These are phyloP conservation scores for Discostella pseudostelligera DNA, from an alignment of 108 stramenopile genomes.

Conservation along the genomic window DNA sequence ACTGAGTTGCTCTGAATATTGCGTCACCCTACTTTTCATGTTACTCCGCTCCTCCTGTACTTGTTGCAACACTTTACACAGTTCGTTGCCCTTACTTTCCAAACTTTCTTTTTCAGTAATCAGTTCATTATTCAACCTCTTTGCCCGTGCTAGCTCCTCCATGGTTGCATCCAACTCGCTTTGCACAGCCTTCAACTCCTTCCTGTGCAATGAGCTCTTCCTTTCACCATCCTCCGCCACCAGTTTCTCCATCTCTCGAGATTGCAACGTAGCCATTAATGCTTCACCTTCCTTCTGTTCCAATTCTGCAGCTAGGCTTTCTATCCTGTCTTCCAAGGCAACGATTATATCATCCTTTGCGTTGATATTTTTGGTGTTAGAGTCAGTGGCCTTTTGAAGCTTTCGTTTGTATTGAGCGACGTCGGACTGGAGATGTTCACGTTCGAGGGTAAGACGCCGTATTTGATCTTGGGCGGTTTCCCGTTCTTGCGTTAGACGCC, in stretches of 20 bases:
- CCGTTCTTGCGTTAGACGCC: conserved; percentile 12
- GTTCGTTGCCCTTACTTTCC: conserved; percentile 12
- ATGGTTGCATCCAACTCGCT: conserved; percentile 7
- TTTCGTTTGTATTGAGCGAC: conserved; percentile 16
- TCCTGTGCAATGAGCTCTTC: not conserved
- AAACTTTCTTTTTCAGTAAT: conserved; percentile 1
- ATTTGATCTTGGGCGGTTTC: conserved; percentile 8
- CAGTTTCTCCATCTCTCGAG: conserved; percentile 5
- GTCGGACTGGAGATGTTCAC: conserved; percentile 20
- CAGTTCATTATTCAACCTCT: conserved; percentile 3
- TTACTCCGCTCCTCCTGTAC: conserved; percentile 12
- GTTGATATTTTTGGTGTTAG: not conserved
- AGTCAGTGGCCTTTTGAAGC: conserved; percentile 19
- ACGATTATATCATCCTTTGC: conserved; percentile 19
- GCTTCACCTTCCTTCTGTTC: not conserved
- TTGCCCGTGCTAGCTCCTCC: conserved; percentile 9
- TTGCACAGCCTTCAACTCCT: conserved; percentile 14
- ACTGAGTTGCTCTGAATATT: conserved; percentile 6
- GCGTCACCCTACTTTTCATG: conserved; percentile 7
- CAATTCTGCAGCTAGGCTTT: conserved; percentile 12
- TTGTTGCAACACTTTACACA: conserved; percentile 14
- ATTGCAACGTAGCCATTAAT: conserved; percentile 2
- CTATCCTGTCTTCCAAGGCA: conserved; percentile 18
- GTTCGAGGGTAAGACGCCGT: conserved; percentile 8
- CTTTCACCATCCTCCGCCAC: not conserved